These are phyloP conservation scores for Lepidium africanum DNA, from an alignment of 345 rosid genomes.

Conservation along the genomic window DNA sequence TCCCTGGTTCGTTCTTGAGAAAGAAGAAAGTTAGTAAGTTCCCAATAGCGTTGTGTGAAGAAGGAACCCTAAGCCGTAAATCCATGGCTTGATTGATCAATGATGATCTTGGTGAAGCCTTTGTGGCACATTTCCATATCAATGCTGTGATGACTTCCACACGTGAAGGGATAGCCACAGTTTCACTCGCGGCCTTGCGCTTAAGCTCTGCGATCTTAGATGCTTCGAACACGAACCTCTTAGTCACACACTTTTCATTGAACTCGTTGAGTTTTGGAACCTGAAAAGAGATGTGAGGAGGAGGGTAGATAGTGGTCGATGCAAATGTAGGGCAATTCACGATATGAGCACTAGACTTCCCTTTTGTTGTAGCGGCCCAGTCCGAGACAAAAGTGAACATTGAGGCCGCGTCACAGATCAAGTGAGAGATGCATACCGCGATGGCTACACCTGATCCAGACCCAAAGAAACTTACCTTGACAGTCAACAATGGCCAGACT, in stretches of 20 bases:
- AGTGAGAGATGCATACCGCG: slow-evolving; percentile 32
- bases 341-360: neutral
- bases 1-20: neutral
- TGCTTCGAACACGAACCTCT: slow-evolving; percentile 16
- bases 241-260: neutral
- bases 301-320: slow-evolving; percentile 15
- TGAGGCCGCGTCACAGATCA: slow-evolving; percentile 37
- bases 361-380: slow-evolving; percentile 12
- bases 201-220: slow-evolving; percentile 21
- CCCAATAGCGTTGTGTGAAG: slow-evolving; percentile 17
- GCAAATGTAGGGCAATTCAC: neutral
- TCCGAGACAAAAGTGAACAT: slow-evolving; percentile 9
- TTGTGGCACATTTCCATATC: slow-evolving; percentile 19
- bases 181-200: slow-evolving; percentile 7
- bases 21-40: slow-evolving; percentile 4
- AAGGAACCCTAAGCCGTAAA: slow-evolving; percentile 23
- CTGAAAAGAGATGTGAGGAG: neutral
- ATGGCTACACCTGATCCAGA: slow-evolving; percentile 42
- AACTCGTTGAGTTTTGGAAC: neutral
- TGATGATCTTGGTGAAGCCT: neutral
- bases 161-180: slow-evolving; percentile 19
- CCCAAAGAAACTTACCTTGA: slow-evolving; percentile 23
- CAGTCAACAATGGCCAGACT: neutral
- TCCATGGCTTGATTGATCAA: slow-evolving; percentile 24
- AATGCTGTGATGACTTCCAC: slow-evolving; percentile 29